Base-by-base conservation (phyloP, 352 stramenopile genomes). In the Pythium graminicola region DNA sequence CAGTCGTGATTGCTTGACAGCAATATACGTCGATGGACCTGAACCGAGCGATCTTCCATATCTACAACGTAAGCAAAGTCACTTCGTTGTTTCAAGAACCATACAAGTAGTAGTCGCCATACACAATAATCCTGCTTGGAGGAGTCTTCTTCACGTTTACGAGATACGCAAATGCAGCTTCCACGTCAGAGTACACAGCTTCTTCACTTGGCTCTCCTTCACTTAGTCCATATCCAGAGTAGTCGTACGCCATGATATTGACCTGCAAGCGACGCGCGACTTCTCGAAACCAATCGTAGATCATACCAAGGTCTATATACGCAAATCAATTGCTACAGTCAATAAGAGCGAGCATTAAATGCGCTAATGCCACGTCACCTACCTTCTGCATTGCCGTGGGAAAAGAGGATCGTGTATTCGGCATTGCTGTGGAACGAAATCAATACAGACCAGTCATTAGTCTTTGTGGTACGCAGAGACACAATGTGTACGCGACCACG, bases 211-310 rank as follows among this genome's bases (percentile, higher is more conserved):
- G 89, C 23, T 82, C 72, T 20, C 95, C 93, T 57, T 95, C 90
- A 46, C 85, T 97, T 44, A 98, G 97, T 19, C 96, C 97, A 49
- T 99, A 99, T 0, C 97, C 97, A 14, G 94, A 96, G 70, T 99
- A 99, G 73, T 99, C 81, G 57, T 95, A 97, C 38, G 82, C 84
- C 67, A 96, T 81, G 28, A 97, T 72, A 46, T 96, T 95, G 22
- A 85, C 72, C 72, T 89, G 50, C 22, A 94, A 57, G 24, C 77
- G 73, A 14, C 85, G 72, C 31, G 85, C 74, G 29, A 98, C 67
- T 73, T 98, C 89, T 41, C 88, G 86, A 67, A 98, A 98, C 95
- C 95, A 98, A 60, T 97, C 88, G 64, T 97, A 98, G 39, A 98
- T 97, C 86, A 98, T 97, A 5, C 91, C 93, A n/a, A 99, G 60